Conservation (phyloP, 441 rosid species). For the Oxalis stricta region DNA sequence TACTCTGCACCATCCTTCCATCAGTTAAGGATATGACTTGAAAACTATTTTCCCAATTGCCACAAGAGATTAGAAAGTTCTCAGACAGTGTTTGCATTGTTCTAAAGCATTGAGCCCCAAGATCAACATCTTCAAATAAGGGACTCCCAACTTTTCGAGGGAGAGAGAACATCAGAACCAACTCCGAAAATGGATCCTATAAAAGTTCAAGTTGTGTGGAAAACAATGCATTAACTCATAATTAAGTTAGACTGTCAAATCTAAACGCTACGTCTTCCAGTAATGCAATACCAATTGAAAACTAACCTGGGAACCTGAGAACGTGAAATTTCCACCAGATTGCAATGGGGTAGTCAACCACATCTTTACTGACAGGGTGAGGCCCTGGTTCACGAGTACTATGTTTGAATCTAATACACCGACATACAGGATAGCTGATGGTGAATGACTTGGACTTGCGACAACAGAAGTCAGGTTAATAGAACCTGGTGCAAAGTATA, state of each 20-base stretch:
- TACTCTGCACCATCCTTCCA: constrained; percentile 94
- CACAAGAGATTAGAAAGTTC: constrained; percentile 83
- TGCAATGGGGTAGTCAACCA: constrained; percentile 96
- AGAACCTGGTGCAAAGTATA: constrained; percentile 84
- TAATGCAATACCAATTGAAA: neutral
- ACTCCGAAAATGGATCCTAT: constrained; percentile 96
- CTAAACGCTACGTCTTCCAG: neutral
- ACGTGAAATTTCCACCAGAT: constrained; percentile 92
- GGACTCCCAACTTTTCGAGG: constrained; percentile 88
- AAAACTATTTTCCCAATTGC: constrained; percentile 98
- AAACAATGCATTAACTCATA: constrained; percentile 6
- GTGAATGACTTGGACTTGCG: constrained; percentile 38
- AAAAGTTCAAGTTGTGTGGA: constrained; percentile 5
- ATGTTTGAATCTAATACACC: constrained; percentile 68
- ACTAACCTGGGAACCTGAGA: constrained; percentile 83
- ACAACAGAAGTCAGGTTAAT: constrained; percentile 75
- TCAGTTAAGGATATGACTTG: constrained; percentile 80
- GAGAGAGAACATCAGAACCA: constrained; percentile 88
- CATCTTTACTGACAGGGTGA: constrained; percentile 79
- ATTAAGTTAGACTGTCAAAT: constrained; percentile 5
- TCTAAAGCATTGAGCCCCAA: constrained; percentile 79
- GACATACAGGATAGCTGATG: constrained; percentile 63
- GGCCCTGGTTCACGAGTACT: constrained; percentile 82
- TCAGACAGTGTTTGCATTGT: constrained; percentile 66
- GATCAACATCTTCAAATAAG: constrained; percentile 65